Percentiles rank a stretch among this genome's conserved stretches.
Conservation (phyloP, 495 filamentous ascomycete species). For the Aspergillus asperescens region DNA sequence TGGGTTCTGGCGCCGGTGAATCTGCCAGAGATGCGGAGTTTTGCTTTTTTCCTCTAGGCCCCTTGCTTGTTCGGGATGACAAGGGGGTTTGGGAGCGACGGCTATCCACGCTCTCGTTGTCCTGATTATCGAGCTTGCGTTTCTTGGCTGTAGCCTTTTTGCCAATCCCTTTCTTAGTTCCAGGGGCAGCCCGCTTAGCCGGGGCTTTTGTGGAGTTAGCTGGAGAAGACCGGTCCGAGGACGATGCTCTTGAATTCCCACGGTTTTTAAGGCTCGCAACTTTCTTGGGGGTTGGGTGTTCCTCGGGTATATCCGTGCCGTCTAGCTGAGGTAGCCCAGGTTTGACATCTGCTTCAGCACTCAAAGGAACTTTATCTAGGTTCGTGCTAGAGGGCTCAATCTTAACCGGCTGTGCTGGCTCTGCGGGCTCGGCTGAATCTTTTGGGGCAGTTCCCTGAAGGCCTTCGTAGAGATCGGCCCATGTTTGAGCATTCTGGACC, state of each 20-base stretch:
- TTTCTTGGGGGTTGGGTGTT: conserved; percentile 39
- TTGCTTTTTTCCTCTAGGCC: conserved; percentile 39
- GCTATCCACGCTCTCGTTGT: conserved; percentile 42
- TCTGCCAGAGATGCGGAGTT: conserved; percentile 35
- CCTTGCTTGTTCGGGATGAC: conserved; percentile 47
- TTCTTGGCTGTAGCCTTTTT: conserved; percentile 55
- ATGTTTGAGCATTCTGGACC: conserved; percentile 15
- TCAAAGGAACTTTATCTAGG: conserved; percentile 30
- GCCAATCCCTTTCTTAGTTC: conserved; percentile 52
- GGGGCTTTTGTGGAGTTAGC: conserved; percentile 30
- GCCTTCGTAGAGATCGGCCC: conserved; percentile 37
- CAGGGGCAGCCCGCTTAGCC: conserved; percentile 34
- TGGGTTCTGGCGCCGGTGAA: conserved; percentile 36
- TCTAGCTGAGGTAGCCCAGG: conserved; percentile 26
- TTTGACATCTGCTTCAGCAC: conserved; percentile 26
- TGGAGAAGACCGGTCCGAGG: conserved; percentile 34
- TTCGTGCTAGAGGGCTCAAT: conserved; percentile 29
- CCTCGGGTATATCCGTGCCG: conserved; percentile 21
- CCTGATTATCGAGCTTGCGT: conserved; percentile 47
- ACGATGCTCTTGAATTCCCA: conserved; percentile 28
- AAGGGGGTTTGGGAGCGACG: conserved; percentile 43
- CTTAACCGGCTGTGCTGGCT: conserved; percentile 29
- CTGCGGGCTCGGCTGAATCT: conserved; percentile 16
- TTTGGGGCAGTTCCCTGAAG: conserved; percentile 13
- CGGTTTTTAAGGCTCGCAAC: conserved; percentile 38